Percentiles rank a stretch among this genome's conserved stretches.
Conservation (phyloP, 352 stramenopile genomes). For the Globisporangium splendens region DNA sequence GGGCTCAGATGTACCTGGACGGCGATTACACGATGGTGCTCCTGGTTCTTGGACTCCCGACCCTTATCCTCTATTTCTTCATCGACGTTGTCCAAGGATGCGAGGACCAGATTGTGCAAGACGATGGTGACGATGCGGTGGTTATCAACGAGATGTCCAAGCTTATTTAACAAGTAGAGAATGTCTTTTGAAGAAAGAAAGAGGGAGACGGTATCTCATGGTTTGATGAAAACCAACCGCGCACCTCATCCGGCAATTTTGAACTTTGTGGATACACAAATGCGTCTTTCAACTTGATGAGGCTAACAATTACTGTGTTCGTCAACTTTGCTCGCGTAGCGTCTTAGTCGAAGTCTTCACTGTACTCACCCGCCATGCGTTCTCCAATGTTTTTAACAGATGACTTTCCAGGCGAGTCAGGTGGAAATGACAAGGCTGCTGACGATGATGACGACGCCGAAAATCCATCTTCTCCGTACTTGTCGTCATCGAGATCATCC, state of each 20-base stretch:
- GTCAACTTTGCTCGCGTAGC: too few relatives aligned
- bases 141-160: constrained; percentile 30
- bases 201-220: too few relatives aligned
- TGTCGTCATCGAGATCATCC: too few relatives aligned
- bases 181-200: not conserved
- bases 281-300: too few relatives aligned
- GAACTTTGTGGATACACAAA: too few relatives aligned
- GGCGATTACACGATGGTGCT: constrained; percentile 66
- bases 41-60: constrained; percentile 47
- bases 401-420: not conserved
- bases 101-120: constrained; percentile 52
- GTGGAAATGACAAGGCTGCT: constrained; percentile 13
- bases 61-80: constrained; percentile 59
- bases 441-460: constrained; percentile 13
- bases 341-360: constrained; percentile 53
- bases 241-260: too few relatives aligned
- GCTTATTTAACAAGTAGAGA: constrained; percentile 30
- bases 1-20: constrained; percentile 63
- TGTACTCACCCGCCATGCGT: constrained; percentile 23
- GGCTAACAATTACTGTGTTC: too few relatives aligned
- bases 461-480: too few relatives aligned
- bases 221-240: too few relatives aligned
- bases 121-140: constrained; percentile 18
- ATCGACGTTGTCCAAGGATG: constrained; percentile 54
- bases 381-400: too few relatives aligned